Percentiles rank a stretch among this genome's conserved stretches.
These are phyloP conservation scores for Aspergillus luchuensis DNA, from an alignment of 2,329 filamentous ascomycete genomes.

Conservation along the genomic window DNA sequence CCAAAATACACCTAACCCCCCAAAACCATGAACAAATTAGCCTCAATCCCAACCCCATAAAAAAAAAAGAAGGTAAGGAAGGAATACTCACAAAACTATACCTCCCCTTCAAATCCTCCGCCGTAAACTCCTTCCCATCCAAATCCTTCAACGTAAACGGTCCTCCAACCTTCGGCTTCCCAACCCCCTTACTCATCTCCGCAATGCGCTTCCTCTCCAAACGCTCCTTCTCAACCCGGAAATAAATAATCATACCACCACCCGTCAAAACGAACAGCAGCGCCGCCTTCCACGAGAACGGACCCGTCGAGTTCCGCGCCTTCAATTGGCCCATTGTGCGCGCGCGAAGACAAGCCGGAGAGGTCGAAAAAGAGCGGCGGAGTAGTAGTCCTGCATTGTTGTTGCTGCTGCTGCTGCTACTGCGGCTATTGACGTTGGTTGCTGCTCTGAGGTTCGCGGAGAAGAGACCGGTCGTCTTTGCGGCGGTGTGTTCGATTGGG, in stretches of 20 bases:
- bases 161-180: slow-evolving; percentile 89
- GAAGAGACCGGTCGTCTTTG: background rate
- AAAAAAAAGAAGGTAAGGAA: background rate
- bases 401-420: slow-evolving; percentile 2
- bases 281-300: slow-evolving; percentile 92
- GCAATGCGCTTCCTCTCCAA: slow-evolving; percentile 87
- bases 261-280: slow-evolving; percentile 80
- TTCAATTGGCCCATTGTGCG: slow-evolving; percentile 46
- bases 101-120: slow-evolving; percentile 80
- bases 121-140: slow-evolving; percentile 74
- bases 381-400: background rate
- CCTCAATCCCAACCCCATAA: background rate
- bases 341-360: slow-evolving; percentile 22
- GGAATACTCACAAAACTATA: slow-evolving; percentile 58
- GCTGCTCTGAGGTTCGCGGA: background rate
- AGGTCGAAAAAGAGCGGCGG: slow-evolving; percentile 33
- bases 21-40: slow-evolving; percentile 6
- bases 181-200: slow-evolving; percentile 89
- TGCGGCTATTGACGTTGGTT: too few species aligned
- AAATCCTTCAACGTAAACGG: slow-evolving; percentile 81
- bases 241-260: slow-evolving; percentile 79
- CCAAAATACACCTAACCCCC: slow-evolving; percentile 82
- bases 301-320: slow-evolving; percentile 50
- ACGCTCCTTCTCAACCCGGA: slow-evolving; percentile 87
- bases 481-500: slow-evolving; percentile 13